A percentile compares a stretch with the other conserved stretches of the same genome.
Conservation (phyloP, 2,329 filamentous ascomycete genomes). For the Pseudopyricularia javanii region DNA sequence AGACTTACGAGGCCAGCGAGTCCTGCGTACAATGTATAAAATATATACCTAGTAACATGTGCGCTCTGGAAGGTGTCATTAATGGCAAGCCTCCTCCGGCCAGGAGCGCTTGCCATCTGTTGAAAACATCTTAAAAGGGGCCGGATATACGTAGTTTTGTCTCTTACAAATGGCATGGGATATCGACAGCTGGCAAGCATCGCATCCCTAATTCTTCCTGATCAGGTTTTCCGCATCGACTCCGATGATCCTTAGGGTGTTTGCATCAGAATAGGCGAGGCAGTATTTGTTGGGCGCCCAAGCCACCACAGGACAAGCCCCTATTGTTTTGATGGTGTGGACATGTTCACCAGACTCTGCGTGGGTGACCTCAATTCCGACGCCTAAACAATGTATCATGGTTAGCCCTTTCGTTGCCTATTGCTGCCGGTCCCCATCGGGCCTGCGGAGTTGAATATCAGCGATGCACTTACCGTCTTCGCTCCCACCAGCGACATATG, state of each 20-base stretch:
- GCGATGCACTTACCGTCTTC: slow-evolving; percentile 45
- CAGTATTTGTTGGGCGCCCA: slow-evolving; percentile 69
- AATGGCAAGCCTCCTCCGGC: too few species aligned
- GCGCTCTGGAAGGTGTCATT: too few species aligned
- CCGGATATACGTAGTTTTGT: too few species aligned
- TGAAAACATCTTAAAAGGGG: too few species aligned
- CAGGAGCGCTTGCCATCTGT: too few species aligned
- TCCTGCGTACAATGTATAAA: too few species aligned
- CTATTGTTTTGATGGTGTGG: slow-evolving; percentile 56
- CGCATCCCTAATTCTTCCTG: slow-evolving; percentile 13
- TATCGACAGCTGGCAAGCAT: too few species aligned
- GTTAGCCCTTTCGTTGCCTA: background rate
- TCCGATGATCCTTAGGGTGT: slow-evolving; percentile 57
- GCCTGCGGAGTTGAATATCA: background rate
- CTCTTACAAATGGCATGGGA: too few species aligned
- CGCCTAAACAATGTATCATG: slow-evolving; percentile 2
- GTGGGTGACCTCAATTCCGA: slow-evolving; percentile 56
- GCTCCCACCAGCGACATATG: slow-evolving; percentile 60
- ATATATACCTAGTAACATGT: too few species aligned
- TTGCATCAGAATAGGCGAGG: slow-evolving; percentile 61
- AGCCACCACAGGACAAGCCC: slow-evolving; percentile 52
- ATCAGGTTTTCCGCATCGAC: slow-evolving; percentile 30
- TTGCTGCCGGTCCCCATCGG: background rate
- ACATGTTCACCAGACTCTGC: slow-evolving; percentile 63
- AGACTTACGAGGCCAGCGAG: too few species aligned